These are phyloP conservation scores for Boletus hoseneyae DNA, from an alignment of 1,284 basidiomycete species.

Conservation along the genomic window DNA sequence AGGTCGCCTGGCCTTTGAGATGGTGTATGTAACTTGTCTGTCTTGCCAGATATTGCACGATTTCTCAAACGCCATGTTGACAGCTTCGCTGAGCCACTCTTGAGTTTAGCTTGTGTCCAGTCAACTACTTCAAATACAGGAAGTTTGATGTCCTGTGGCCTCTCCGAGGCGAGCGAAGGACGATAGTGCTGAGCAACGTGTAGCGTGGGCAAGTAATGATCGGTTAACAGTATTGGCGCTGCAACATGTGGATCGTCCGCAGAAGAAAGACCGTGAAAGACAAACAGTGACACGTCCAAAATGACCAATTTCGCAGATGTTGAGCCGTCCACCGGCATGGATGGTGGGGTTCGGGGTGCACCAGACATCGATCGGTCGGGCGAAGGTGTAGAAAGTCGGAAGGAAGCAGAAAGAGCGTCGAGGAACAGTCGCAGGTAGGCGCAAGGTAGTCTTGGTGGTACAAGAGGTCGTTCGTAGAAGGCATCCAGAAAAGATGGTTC, in stretches of 20 bases:
- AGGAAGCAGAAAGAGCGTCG: conserved; percentile 45
- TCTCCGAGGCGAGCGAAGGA: conserved; percentile 32
- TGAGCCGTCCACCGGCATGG: conserved; percentile 10
- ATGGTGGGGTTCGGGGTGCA: conserved; percentile 7
- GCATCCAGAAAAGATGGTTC: conserved; percentile 26
- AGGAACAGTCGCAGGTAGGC: conserved; percentile 58
- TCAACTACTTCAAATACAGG: conserved; percentile 59
- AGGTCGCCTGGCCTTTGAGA: conserved; percentile 15
- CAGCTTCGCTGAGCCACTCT: conserved; percentile 46
- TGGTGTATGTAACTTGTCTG: conserved; percentile 19
- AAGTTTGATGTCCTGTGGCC: conserved; percentile 31
- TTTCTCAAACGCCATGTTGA: conserved; percentile 57
- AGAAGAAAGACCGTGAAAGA: conserved; percentile 34
- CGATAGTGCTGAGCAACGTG: conserved; percentile 43
- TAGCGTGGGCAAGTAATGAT: conserved; percentile 52
- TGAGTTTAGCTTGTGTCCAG: conserved; percentile 52
- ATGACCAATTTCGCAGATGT: conserved; percentile 34
- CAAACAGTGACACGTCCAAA: conserved; percentile 53
- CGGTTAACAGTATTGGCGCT: conserved; percentile 62
- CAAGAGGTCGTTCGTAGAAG: conserved; percentile 54
- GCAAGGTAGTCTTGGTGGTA: conserved; percentile 46
- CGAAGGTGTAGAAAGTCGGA: conserved; percentile 19
- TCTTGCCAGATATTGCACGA: conserved; percentile 13
- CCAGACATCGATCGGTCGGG: conserved; percentile 3
- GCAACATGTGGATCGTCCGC: conserved; percentile 34